phyloP scores from a whole-genome alignment of 2,329 filamentous ascomycete species.

The Pseudogymnoascus sp. region DNA sequence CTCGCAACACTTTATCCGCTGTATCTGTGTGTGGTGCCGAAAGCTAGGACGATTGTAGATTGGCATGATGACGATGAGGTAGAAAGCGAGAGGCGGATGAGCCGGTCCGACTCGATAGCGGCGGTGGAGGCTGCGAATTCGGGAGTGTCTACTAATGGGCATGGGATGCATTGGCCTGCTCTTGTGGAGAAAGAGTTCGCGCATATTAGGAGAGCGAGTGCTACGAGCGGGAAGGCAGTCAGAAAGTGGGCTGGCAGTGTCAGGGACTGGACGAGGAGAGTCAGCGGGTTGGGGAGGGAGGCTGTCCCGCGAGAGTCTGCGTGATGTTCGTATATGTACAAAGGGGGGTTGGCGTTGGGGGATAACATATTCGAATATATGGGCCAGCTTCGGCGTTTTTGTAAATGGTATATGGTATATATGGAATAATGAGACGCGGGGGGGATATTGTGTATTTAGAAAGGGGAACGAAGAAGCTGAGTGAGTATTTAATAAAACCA shows the following conservation, averaged over 20 bases:
- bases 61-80: not conserved
- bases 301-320: not conserved
- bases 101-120: not conserved
- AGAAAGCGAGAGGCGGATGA: not conserved
- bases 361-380: not conserved
- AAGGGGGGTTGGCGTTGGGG: not conserved
- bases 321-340: not conserved
- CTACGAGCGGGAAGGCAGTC: not conserved
- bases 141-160: not conserved
- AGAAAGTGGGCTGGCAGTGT: not conserved
- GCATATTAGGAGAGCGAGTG: not conserved
- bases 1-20: conserved; percentile 20
- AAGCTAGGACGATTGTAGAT: conserved; percentile 21
- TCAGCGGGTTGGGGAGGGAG: not conserved
- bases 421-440: not conserved
- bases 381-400: not conserved
- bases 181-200: not conserved
- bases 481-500: not conserved
- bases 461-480: not conserved
- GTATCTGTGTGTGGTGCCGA: conserved; percentile 20
- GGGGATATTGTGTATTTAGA: not conserved
- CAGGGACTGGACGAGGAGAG: not conserved
- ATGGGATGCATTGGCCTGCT: not conserved
- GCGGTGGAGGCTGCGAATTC: not conserved
- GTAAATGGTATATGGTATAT: not conserved